Evolutionary conservation across 2,329 filamentous ascomycete genomes (phyloP).

Genomic region (Aspergillus piperis): DNA sequence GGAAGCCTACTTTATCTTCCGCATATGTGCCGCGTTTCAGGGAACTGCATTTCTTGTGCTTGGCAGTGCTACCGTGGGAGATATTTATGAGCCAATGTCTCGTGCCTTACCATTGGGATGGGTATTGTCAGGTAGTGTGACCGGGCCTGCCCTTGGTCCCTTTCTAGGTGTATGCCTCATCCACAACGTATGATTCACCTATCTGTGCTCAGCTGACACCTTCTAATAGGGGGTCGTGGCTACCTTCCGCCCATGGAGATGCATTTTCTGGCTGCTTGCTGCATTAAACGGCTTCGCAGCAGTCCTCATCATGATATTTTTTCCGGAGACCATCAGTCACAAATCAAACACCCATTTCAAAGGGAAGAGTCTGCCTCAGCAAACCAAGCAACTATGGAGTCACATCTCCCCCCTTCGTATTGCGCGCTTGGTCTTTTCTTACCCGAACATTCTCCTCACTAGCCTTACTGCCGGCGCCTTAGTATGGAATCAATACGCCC

Average conservation of each 20-base stretch:
- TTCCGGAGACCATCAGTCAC: constrained; percentile 72
- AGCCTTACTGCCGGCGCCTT: constrained; percentile 63
- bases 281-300: constrained; percentile 64
- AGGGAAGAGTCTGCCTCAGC: constrained; percentile 53
- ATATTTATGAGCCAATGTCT: constrained; percentile 66
- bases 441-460: constrained; percentile 67
- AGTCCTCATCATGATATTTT: constrained; percentile 63
- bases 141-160: constrained; percentile 68
- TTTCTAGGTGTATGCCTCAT: constrained; percentile 36
- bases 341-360: constrained; percentile 63
- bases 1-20: constrained; percentile 70
- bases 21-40: constrained; percentile 72
- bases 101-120: constrained; percentile 72
- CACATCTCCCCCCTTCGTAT: constrained; percentile 67
- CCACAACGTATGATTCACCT: background rate
- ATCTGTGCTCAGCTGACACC: constrained; percentile 33
- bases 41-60: constrained; percentile 74
- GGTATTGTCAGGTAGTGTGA: constrained; percentile 70
- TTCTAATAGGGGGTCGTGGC: constrained; percentile 71
- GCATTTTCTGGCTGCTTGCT: constrained; percentile 76
- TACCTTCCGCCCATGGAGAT: constrained; percentile 70
- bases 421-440: constrained; percentile 64
- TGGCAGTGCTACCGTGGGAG: constrained; percentile 68
- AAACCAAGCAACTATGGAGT: constrained; percentile 57
- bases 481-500: constrained; percentile 74